Percentiles rank a stretch among this genome's conserved stretches.
Evolutionary conservation across 352 stramenopile genomes (phyloP).

Genomic region (Discostella stelligera): DNA sequence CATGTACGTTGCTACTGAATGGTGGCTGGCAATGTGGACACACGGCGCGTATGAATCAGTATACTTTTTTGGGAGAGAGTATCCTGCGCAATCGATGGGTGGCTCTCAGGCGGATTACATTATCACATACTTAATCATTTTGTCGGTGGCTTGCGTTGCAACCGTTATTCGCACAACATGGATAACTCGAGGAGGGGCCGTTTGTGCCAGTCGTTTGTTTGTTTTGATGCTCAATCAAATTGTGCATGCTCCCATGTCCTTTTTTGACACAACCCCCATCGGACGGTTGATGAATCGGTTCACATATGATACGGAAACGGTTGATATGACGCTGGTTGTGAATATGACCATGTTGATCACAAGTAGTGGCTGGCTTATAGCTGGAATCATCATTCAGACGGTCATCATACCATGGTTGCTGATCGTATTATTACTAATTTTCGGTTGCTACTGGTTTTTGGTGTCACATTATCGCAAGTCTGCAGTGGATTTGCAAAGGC

Average conservation of each 20-base stretch:
- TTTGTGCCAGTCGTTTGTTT: slow-evolving; percentile 65
- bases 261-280: slow-evolving; percentile 80
- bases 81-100: slow-evolving; percentile 63
- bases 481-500: slow-evolving; percentile 76
- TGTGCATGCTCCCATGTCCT: slow-evolving; percentile 65
- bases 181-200: slow-evolving; percentile 61
- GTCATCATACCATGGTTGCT: slow-evolving; percentile 75
- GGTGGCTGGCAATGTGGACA: slow-evolving; percentile 78
- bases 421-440: slow-evolving; percentile 61
- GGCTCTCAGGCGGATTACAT: slow-evolving; percentile 65
- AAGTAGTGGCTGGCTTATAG: slow-evolving; percentile 70
- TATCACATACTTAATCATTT: slow-evolving; percentile 50
- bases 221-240: slow-evolving; percentile 56
- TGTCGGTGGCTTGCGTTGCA: slow-evolving; percentile 51
- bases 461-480: slow-evolving; percentile 78
- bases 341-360: slow-evolving; percentile 81
- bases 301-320: slow-evolving; percentile 82
- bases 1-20: slow-evolving; percentile 76
- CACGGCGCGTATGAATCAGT: slow-evolving; percentile 41
- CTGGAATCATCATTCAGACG: slow-evolving; percentile 65
- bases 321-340: slow-evolving; percentile 80
- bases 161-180: slow-evolving; percentile 58
- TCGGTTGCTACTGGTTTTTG: slow-evolving; percentile 65
- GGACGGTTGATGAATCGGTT: slow-evolving; percentile 84
- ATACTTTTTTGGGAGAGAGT: slow-evolving; percentile 53